Evolutionary conservation across 129 eudicot species (phyloP).

Genomic region (Heracleum sosnowskyi): DNA sequence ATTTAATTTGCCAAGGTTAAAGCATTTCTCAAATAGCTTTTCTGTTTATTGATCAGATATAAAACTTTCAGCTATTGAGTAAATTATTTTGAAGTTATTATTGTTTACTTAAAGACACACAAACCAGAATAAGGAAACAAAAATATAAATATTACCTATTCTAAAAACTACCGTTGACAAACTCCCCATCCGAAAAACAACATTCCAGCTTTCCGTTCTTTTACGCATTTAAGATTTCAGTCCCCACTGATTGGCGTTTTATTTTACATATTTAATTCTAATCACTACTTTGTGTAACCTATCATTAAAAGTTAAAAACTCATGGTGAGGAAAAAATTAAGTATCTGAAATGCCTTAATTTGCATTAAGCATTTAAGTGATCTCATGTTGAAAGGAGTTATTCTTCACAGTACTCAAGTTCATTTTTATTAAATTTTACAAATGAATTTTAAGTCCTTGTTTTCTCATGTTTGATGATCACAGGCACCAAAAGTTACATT

Average conservation of each 20-base stretch:
- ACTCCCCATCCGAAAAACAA: too few species aligned
- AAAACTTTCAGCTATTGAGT: not conserved
- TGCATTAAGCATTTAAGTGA: not conserved
- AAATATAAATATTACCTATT: too few species aligned
- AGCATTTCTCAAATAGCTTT: not conserved
- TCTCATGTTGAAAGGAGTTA: not conserved
- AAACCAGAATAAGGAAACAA: not conserved
- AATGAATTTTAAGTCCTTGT: not conserved
- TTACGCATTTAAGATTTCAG: too few species aligned
- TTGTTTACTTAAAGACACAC: not conserved
- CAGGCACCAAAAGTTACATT: conserved; percentile 28
- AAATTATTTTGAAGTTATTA: not conserved
- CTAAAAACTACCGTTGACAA: too few species aligned
- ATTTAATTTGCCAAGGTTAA: not conserved
- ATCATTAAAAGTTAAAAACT: not conserved
- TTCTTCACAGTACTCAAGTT: not conserved
- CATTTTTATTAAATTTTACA: not conserved
- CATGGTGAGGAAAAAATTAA: not conserved
- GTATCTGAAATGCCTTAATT: not conserved
- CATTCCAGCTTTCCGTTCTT: too few species aligned
- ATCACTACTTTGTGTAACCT: too few species aligned
- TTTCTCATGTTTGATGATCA: not conserved
- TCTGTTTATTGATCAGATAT: too few species aligned
- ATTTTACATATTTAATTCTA: too few species aligned
- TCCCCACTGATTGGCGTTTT: too few species aligned